A percentile compares a stretch with the other conserved stretches of the same genome.
phyloP scores from a whole-genome alignment of 305 asterid genomes.

The Fraxinus paxiana region DNA sequence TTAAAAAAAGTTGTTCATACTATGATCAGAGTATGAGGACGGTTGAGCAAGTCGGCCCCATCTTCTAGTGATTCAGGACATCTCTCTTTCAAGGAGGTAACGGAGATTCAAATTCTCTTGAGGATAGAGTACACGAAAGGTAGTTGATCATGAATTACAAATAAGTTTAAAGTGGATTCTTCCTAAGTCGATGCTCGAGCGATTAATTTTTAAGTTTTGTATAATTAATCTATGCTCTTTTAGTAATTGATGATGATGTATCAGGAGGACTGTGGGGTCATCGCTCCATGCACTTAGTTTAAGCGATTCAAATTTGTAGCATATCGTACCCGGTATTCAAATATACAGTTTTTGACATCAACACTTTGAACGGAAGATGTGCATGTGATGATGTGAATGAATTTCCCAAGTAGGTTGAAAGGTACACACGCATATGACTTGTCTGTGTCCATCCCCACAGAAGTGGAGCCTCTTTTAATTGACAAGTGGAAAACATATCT shows the following conservation, averaged over 20 bases:
- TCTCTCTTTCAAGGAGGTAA: no score
- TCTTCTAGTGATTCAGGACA: no score
- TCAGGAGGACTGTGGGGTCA: neutral
- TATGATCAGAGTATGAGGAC: no score
- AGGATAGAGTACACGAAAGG: no score
- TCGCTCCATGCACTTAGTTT: neutral
- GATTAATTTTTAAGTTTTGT: neutral
- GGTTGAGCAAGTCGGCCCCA: no score
- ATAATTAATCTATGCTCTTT: neutral
- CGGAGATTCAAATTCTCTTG: no score
- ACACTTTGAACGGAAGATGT: neutral
- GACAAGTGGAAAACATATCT: neutral
- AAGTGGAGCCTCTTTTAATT: conserved; percentile 6
- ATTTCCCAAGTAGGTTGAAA: neutral
- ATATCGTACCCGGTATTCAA: neutral
- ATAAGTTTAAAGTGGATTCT: no score
- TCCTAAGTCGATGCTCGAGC: no score
- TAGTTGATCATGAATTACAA: no score
- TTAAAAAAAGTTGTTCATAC: neutral
- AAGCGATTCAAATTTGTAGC: neutral
- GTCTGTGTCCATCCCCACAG: conserved; percentile 22
- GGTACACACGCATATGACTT: conserved; percentile 23
- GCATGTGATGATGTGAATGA: neutral
- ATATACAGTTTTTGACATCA: neutral
- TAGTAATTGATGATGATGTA: neutral